These are phyloP conservation scores for Camellia lanceoleosa DNA, from an alignment of 148 eudicot genomes.

Conservation along the genomic window DNA sequence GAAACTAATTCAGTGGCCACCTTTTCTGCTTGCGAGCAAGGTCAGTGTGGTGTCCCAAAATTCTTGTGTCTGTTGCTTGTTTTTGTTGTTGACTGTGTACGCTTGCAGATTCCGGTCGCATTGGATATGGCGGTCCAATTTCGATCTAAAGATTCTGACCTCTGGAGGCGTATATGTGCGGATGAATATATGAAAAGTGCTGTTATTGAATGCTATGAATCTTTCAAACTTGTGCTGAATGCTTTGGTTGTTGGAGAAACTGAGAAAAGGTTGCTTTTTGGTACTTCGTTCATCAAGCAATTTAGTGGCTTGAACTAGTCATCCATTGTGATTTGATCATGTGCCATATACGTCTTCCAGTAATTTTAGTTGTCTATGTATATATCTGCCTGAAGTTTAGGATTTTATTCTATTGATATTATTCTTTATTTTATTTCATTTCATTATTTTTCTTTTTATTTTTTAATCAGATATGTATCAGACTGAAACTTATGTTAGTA, in stretches of 20 bases:
- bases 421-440: background rate
- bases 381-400: background rate
- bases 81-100: conserved; percentile 5
- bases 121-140: conserved; percentile 76
- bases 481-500: background rate
- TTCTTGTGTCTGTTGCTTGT: conserved; percentile 10
- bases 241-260: conserved; percentile 59
- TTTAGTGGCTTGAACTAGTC: background rate
- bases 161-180: conserved; percentile 69
- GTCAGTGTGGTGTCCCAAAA: conserved; percentile 25
- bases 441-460: conserved; percentile 6
- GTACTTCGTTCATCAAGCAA: background rate
- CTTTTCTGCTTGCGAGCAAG: conserved; percentile 89
- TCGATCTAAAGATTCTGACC: conserved; percentile 67
- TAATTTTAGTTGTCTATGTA: conserved; percentile 5
- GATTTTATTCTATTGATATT: background rate
- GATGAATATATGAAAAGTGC: conserved; percentile 83
- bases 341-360: background rate
- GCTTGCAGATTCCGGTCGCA: conserved; percentile 71
- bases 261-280: conserved; percentile 58
- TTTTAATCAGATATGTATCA: background rate
- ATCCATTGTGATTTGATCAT: conserved; percentile 1
- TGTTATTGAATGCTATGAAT: conserved; percentile 77
- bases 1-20: conserved; percentile 89
- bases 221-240: conserved; percentile 58